Evolutionary conservation across 2,329 filamentous ascomycete genomes (phyloP).

Genomic region (Metarhizium album): DNA sequence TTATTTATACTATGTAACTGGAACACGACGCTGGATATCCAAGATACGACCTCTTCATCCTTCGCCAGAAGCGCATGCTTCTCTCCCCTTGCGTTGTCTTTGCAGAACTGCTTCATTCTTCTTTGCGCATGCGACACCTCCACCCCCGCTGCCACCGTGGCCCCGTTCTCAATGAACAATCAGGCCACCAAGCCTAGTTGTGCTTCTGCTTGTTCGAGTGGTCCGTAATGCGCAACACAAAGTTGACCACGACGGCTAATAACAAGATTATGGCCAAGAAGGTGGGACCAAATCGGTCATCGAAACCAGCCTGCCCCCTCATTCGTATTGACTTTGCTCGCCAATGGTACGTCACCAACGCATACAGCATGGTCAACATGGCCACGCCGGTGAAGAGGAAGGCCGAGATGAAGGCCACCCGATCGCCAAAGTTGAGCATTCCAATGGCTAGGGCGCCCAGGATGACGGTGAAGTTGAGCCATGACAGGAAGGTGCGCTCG

Average conservation of each 20-base stretch:
- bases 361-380: conserved; percentile 92
- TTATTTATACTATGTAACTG: background rate
- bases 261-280: conserved; percentile 78
- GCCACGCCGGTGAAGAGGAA: conserved; percentile 90
- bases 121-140: background rate
- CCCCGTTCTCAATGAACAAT: background rate
- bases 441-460: conserved; percentile 92
- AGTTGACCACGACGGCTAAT: conserved; percentile 90
- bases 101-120: background rate
- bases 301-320: conserved; percentile 88
- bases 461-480: conserved; percentile 99
- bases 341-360: conserved; percentile 94
- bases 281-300: conserved; percentile 90
- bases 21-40: background rate
- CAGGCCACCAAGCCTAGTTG: conserved; percentile 6
- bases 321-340: conserved; percentile 83
- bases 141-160: background rate
- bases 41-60: background rate
- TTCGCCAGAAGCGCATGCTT: background rate
- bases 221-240: conserved; percentile 62
- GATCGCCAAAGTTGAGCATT: conserved; percentile 96
- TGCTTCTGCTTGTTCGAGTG: conserved; percentile 28
- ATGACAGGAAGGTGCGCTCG: conserved; percentile 96
- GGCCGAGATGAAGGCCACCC: conserved; percentile 84
- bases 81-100: background rate